phyloP scores from a whole-genome alignment of 495 filamentous ascomycete species.

The Mytilinidion resinicola region DNA sequence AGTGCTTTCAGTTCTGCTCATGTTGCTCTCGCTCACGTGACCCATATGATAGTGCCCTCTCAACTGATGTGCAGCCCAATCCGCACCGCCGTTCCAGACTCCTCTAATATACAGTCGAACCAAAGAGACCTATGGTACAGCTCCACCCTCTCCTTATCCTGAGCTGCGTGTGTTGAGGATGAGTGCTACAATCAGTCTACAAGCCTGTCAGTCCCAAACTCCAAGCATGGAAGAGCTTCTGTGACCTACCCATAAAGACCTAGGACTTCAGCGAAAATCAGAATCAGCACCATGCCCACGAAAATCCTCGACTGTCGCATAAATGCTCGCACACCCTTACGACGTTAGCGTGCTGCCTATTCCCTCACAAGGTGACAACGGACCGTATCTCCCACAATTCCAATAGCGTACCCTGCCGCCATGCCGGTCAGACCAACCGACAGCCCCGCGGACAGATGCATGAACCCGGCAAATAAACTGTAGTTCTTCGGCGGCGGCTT shows the following conservation, averaged over 20 bases:
- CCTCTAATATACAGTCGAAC: too few relatives aligned
- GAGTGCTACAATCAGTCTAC: conserved; percentile 39
- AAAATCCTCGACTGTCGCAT: conserved; percentile 95
- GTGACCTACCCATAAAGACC: conserved; percentile 85
- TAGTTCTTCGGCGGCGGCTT: conserved; percentile 60
- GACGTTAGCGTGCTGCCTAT: conserved; percentile 10
- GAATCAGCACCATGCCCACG: conserved; percentile 95
- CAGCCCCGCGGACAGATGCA: conserved; percentile 88
- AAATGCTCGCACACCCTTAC: conserved; percentile 79
- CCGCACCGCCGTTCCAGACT: too few relatives aligned
- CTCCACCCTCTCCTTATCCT: conserved; percentile 8
- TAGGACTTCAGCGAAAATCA: conserved; percentile 97
- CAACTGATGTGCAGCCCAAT: too few relatives aligned
- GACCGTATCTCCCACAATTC: conserved; percentile 85
- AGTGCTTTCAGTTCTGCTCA: too few relatives aligned
- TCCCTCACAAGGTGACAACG: conserved; percentile 16
- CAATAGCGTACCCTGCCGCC: conserved; percentile 96
- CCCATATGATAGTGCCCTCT: too few relatives aligned
- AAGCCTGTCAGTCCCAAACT: conserved; percentile 1
- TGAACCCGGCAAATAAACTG: conserved; percentile 81
- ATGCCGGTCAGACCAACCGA: conserved; percentile 86
- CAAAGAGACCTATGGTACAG: too few relatives aligned
- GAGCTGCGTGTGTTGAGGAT: conserved; percentile 40
- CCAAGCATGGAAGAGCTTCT: background rate
- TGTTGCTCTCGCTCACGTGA: too few relatives aligned